Evolutionary conservation across 345 rosid genomes (phyloP).

Genomic region (Sisymbrium irio): DNA sequence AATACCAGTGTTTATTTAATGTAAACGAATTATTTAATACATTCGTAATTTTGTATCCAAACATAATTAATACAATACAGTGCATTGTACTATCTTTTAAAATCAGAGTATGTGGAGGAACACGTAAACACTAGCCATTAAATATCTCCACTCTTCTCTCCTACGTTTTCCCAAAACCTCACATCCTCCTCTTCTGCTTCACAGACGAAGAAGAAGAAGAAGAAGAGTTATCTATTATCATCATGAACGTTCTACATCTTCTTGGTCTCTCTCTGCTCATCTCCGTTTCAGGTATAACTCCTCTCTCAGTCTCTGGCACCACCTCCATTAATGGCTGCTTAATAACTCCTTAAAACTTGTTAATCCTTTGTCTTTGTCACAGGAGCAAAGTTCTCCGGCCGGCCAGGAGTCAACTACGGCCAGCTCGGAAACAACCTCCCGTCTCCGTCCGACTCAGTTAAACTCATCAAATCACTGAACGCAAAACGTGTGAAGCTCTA

Average conservation of each 20-base stretch:
- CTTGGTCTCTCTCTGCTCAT: conserved; percentile 34
- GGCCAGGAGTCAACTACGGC: conserved; percentile 76
- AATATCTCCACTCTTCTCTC: conserved; percentile 22
- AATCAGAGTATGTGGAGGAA: background rate
- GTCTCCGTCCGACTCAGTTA: conserved; percentile 42
- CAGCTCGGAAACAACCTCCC: conserved; percentile 78
- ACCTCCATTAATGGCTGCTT: background rate
- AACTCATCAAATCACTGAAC: conserved; percentile 50
- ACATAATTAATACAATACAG: background rate
- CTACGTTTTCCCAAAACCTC: background rate
- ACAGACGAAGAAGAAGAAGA: background rate
- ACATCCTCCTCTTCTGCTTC: background rate
- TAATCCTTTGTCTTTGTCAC: background rate
- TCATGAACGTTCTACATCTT: conserved; percentile 36
- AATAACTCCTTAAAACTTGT: background rate
- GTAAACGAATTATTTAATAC: background rate
- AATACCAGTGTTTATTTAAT: background rate
- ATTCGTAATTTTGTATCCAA: background rate
- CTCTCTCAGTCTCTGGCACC: background rate
- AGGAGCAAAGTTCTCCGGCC: conserved; percentile 54
- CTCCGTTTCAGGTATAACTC: conserved; percentile 36
- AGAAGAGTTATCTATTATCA: background rate
- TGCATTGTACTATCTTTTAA: background rate
- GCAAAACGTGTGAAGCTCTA: conserved; percentile 69
- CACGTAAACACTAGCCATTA: conserved; percentile 22